Conservation (phyloP, 805 yeast genomes). For the Candida oleophila region DNA sequence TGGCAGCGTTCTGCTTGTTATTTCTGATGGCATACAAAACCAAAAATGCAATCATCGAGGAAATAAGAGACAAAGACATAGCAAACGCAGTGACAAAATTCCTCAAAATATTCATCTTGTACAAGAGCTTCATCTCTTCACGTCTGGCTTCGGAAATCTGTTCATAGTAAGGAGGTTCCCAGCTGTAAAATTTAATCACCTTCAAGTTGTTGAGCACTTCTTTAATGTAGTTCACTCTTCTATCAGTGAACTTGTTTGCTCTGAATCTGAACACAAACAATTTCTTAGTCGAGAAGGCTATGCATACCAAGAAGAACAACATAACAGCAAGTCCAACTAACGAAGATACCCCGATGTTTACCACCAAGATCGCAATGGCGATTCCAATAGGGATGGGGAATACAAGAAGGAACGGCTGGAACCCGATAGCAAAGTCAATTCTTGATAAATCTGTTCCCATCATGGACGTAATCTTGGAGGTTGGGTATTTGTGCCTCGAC, state of each 20-base stretch:
- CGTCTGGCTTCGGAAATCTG: constrained; percentile 54
- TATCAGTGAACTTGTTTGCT: constrained; percentile 64
- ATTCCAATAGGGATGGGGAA: constrained; percentile 63
- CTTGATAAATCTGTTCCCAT: constrained; percentile 77
- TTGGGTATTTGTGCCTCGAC: constrained; percentile 57
- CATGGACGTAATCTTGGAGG: constrained; percentile 66
- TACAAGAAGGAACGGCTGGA: constrained; percentile 56
- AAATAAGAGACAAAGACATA: constrained; percentile 60
- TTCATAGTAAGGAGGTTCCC: constrained; percentile 75
- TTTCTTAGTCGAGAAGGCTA: constrained; percentile 44
- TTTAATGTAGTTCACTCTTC: constrained; percentile 65
- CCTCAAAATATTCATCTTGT: constrained; percentile 60
- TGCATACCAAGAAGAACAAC: constrained; percentile 15
- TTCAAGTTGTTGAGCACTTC: constrained; percentile 76
- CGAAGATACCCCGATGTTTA: constrained; percentile 67
- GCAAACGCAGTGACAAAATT: constrained; percentile 61
- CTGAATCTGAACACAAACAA: constrained; percentile 52
- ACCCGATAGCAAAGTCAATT: constrained; percentile 65
- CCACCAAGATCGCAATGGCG: constrained; percentile 57
- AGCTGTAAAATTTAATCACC: constrained; percentile 79
- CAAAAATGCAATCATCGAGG: constrained; percentile 56
- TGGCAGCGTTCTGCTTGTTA: constrained; percentile 48
- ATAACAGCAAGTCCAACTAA: constrained; percentile 53
- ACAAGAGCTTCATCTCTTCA: constrained; percentile 56
- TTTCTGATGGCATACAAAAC: constrained; percentile 27